Base-by-base conservation (phyloP, 164 flowering plant genomes). In the Macadamia tetraphylla region DNA sequence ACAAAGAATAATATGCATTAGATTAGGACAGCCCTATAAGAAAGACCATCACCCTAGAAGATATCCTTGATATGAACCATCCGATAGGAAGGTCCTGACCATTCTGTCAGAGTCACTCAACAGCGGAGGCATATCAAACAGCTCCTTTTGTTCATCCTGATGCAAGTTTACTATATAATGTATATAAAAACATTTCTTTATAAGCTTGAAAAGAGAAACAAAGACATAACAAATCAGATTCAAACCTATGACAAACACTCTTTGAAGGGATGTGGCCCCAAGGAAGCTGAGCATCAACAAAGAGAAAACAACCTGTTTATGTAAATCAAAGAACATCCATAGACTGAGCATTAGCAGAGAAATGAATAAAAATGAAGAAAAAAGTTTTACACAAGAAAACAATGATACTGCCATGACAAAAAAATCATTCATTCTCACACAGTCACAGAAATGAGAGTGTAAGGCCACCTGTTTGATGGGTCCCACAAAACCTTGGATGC, bases 241-340 rank as follows among this genome's bases (percentile, higher is more conserved):
- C 76, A 32, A 64, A 93, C 97, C 97, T 71, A 76, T 76, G 3
- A 73, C 48, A 76, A 81, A 87, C 61, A 85, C 62, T 44, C 66
- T 78, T 66, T 68, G 85, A 62, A 84, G 53, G 60, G 97, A 80
- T 58, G 82, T 58, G 17, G 84, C 66, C 70, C 94, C 96, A 73
- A 88, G 78, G 74, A 89, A 74, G 78, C 89, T 79, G 59, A 86
- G 76, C 69, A 86, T 65, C 71, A 81, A 56, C 48, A 94, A 79
- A 42, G 64, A 62, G 55, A 80, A 6, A 60, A 80, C 81, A 60
- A 86, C 93, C 97, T 91, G 87, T 66, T 81, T 58, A 71, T 77
- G 62, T 60, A 46, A 61, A 29, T 55, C 42, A 1, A 29, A 52
- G 52, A 58, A 60, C 30, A 51, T 60, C 40, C 9, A 29, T 60